These are phyloP conservation scores for Claviceps maximensis DNA, from an alignment of 2,329 filamentous ascomycete genomes.

Conservation along the genomic window DNA sequence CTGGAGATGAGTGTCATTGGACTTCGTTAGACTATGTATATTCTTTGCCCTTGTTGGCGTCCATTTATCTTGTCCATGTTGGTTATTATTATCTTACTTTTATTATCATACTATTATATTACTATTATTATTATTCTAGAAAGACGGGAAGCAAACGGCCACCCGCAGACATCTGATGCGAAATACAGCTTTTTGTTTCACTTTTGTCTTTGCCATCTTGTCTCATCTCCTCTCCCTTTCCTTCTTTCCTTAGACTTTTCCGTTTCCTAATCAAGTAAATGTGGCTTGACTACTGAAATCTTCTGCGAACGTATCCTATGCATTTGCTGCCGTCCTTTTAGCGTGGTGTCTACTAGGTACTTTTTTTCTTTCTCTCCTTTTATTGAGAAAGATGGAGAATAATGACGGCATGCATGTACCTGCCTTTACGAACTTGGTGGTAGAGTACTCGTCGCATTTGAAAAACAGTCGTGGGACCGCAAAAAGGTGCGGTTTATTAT, in stretches of 20 bases:
- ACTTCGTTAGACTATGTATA: constrained; percentile 42
- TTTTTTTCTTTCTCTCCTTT: too few species aligned
- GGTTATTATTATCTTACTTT: not conserved
- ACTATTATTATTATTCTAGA: not conserved
- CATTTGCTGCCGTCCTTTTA: too few species aligned
- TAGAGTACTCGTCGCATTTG: not conserved
- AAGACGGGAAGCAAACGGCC: not conserved
- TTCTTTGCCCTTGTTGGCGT: not conserved
- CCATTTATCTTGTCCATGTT: not conserved
- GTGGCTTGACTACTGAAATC: too few species aligned
- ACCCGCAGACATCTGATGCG: not conserved
- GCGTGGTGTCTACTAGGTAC: too few species aligned
- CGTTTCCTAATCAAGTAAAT: too few species aligned
- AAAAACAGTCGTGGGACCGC: not conserved
- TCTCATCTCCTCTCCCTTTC: too few species aligned
- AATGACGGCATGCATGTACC: too few species aligned
- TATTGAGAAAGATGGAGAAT: too few species aligned
- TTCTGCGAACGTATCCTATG: too few species aligned
- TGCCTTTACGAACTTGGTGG: too few species aligned
- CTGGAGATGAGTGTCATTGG: constrained; percentile 96
- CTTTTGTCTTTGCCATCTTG: not conserved
- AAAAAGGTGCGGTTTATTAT: not conserved
- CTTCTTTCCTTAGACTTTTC: too few species aligned
- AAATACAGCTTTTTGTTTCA: constrained; percentile 2
- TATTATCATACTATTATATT: not conserved